Conservation (phyloP, 1,139 yeast genomes). For the Fermentozyma sake region DNA sequence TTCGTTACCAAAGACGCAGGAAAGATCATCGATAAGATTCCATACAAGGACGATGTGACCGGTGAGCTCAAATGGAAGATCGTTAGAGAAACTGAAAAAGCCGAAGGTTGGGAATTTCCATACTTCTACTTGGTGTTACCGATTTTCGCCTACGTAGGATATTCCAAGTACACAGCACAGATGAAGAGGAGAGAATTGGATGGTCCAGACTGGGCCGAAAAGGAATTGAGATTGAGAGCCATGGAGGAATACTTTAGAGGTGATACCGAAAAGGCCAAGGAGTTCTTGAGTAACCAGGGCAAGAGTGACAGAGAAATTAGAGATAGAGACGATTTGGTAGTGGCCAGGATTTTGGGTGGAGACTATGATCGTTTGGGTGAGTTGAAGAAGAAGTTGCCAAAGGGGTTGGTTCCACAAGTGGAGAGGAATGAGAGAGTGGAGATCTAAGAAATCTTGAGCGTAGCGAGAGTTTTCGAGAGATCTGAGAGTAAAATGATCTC, state of each 20-base stretch:
- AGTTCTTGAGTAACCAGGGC: constrained; percentile 52
- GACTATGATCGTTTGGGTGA: constrained; percentile 79
- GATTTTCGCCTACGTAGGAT: constrained; percentile 37
- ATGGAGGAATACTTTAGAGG: constrained; percentile 61
- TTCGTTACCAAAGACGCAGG: constrained; percentile 61
- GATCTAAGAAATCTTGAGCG: not conserved
- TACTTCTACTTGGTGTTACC: constrained; percentile 75
- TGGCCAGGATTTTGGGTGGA: constrained; percentile 79
- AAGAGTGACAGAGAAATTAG: constrained; percentile 56
- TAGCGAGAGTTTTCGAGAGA: no score
- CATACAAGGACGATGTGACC: constrained; percentile 72
- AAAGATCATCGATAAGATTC: constrained; percentile 75
- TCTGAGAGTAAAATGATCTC: no score
- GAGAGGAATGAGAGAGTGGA: constrained; percentile 1
- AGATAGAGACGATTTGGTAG: constrained; percentile 73
- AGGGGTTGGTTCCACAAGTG: constrained; percentile 35
- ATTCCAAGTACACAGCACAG: constrained; percentile 45
- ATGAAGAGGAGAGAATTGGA: constrained; percentile 39
- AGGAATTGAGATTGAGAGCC: constrained; percentile 79
- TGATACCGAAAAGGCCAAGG: constrained; percentile 55
- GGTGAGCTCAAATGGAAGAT: constrained; percentile 81
- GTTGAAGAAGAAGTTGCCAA: constrained; percentile 52
- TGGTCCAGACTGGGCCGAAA: constrained; percentile 75
- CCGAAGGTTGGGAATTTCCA: constrained; percentile 83
- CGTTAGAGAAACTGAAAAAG: constrained; percentile 67